phyloP scores from a whole-genome alignment of 768 basidiomycete genomes.

The Russula lepida region DNA sequence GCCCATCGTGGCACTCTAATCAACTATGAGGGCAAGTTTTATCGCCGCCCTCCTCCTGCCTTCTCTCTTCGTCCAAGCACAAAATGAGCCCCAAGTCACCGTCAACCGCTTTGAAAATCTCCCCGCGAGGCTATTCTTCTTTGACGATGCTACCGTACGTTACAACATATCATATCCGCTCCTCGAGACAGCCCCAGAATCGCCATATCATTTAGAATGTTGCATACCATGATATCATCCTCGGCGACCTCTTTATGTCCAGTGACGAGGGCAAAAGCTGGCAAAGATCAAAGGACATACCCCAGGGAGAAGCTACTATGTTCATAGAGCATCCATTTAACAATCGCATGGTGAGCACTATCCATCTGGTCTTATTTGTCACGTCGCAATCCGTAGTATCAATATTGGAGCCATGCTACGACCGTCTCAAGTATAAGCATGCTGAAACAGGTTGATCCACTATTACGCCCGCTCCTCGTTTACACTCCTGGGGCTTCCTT shows the following conservation, averaged over 20 bases:
- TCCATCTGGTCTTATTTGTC: not conserved
- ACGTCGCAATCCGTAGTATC: not conserved
- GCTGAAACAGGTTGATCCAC: not conserved
- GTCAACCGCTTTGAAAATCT: constrained; percentile 58
- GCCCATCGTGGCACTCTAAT: not conserved
- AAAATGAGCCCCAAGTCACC: constrained; percentile 15
- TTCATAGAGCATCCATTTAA: constrained; percentile 85
- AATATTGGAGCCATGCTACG: not conserved
- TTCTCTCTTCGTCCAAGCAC: constrained; percentile 6
- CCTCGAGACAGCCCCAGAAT: not conserved
- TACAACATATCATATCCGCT: not conserved
- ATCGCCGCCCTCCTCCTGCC: constrained; percentile 2
- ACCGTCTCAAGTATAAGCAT: not conserved
- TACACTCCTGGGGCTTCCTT: not conserved
- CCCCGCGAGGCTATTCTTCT: constrained; percentile 77
- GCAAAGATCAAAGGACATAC: constrained; percentile 41
- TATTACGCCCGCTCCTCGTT: not conserved
- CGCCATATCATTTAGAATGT: constrained; percentile 38
- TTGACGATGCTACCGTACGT: constrained; percentile 83
- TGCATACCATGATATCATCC: constrained; percentile 72
- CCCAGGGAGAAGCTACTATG: constrained; percentile 52
- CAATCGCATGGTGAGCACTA: constrained; percentile 32
- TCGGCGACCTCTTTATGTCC: constrained; percentile 68
- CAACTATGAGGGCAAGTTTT: not conserved
- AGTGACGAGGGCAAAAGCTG: constrained; percentile 80